Evolutionary conservation across 345 rosid genomes (phyloP).

Genomic region (Acer yangbiense): DNA sequence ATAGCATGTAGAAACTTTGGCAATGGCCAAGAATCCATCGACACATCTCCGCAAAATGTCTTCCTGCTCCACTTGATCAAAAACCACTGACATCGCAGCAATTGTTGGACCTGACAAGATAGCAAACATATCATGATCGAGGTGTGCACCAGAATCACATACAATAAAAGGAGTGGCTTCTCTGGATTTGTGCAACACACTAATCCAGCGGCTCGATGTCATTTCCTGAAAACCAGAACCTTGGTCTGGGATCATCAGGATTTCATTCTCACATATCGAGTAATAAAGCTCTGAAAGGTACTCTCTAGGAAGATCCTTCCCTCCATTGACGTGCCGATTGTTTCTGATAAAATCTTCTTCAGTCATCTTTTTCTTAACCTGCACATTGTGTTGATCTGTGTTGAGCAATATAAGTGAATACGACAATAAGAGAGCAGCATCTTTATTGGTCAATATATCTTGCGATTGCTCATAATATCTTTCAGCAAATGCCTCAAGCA

Average conservation of each 20-base stretch:
- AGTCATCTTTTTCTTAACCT: slow-evolving; percentile 81
- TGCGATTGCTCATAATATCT: slow-evolving; percentile 82
- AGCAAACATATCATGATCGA: slow-evolving; percentile 68
- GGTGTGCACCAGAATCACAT: slow-evolving; percentile 49
- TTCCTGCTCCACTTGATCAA: slow-evolving; percentile 72
- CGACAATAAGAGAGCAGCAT: slow-evolving; percentile 73
- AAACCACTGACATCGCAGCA: slow-evolving; percentile 77
- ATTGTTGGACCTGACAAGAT: slow-evolving; percentile 62
- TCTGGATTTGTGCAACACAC: slow-evolving; percentile 63
- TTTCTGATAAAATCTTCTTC: slow-evolving; percentile 76
- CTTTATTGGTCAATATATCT: slow-evolving; percentile 54
- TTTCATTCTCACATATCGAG: slow-evolving; percentile 72
- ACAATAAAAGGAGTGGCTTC: slow-evolving; percentile 53
- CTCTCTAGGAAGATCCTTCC: slow-evolving; percentile 71
- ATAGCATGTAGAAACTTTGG: slow-evolving; percentile 62
- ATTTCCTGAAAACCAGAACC: slow-evolving; percentile 55
- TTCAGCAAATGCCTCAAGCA: slow-evolving; percentile 82
- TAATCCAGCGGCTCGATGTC: slow-evolving; percentile 69
- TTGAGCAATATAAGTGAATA: slow-evolving; percentile 75
- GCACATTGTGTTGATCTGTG: slow-evolving; percentile 76
- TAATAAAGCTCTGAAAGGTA: slow-evolving; percentile 65
- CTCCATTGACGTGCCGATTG: slow-evolving; percentile 69
- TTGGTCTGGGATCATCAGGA: slow-evolving; percentile 69
- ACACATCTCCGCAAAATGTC: slow-evolving; percentile 59
- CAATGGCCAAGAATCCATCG: slow-evolving; percentile 71